A percentile compares a stretch with the other conserved stretches of the same genome.
Conservation (phyloP, 2,329 filamentous ascomycete species). For the Whalleya microplaca region DNA sequence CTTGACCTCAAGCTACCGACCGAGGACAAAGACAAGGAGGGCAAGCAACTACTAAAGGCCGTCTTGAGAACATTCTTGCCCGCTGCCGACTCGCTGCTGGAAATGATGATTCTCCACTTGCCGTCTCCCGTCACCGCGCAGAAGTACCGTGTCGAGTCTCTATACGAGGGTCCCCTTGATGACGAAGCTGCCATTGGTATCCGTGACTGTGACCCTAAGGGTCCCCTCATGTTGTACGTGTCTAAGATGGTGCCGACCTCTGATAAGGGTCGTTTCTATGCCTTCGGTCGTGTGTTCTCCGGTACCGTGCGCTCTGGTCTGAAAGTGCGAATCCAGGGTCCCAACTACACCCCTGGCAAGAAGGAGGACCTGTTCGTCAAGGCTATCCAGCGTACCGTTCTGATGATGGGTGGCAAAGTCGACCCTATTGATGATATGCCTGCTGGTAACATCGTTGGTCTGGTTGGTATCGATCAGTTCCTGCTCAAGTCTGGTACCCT, state of each 20-base stretch:
- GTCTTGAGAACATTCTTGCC: constrained; percentile 99
- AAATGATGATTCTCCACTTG: constrained; percentile 99
- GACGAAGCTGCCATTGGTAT: constrained; percentile 94
- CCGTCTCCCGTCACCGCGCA: constrained; percentile 95
- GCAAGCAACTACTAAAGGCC: constrained; percentile 96
- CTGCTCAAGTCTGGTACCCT: constrained; percentile 99
- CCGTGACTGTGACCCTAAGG: constrained; percentile 97
- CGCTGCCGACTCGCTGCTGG: constrained; percentile 94
- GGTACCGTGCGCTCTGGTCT: constrained; percentile 97
- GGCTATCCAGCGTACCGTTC: constrained; percentile 98
- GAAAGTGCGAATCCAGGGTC: constrained; percentile 99
- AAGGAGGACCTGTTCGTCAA: constrained; percentile 99
- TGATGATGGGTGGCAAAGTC: constrained; percentile 99
- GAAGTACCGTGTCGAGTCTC: constrained; percentile 96
- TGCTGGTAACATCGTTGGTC: constrained; percentile 98
- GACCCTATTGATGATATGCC: constrained; percentile 99
- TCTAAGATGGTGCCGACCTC: constrained; percentile 99
- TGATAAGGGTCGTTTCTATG: constrained; percentile 99
- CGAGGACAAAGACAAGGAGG: constrained; percentile 92
- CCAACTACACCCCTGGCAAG: constrained; percentile 97
- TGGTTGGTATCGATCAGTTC: constrained; percentile 99
- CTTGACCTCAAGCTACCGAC: constrained; percentile 86
- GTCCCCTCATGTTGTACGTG: constrained; percentile 99
- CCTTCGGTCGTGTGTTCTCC: constrained; percentile 99
- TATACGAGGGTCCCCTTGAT: constrained; percentile 96